Percentiles rank a stretch among this genome's conserved stretches.
Evolutionary conservation across 148 eudicot species (phyloP).

Genomic region (Cornus florida): DNA sequence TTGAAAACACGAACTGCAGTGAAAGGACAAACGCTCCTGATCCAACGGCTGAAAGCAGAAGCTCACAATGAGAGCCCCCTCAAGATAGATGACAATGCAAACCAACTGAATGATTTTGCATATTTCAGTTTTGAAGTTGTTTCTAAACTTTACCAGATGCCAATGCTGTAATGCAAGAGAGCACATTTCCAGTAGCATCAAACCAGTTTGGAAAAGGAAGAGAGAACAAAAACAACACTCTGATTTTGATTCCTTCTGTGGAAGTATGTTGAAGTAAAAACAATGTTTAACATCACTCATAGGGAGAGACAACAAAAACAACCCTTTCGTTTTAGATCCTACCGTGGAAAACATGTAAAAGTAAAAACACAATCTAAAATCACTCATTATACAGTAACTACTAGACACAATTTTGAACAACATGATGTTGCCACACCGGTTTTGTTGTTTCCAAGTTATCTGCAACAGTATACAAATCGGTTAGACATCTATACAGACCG

Average conservation of each 20-base stretch:
- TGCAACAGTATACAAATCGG: neutral
- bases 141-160: too few relatives aligned
- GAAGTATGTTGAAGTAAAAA: neutral
- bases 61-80: too few relatives aligned
- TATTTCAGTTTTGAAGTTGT: too few relatives aligned
- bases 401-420: neutral
- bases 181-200: neutral
- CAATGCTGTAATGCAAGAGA: neutral
- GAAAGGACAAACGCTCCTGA: too few relatives aligned
- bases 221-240: neutral
- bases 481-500: constrained; percentile 25
- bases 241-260: neutral
- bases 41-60: too few relatives aligned
- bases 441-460: neutral
- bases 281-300: neutral
- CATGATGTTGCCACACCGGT: neutral
- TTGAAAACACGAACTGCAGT: too few relatives aligned
- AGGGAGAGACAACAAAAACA: neutral
- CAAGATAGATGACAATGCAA: too few relatives aligned
- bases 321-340: neutral
- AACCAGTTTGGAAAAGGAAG: neutral
- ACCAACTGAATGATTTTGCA: neutral
- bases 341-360: neutral
- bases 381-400: neutral
- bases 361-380: neutral